A percentile compares a stretch with the other conserved stretches of the same genome.
phyloP scores from a whole-genome alignment of 176 grass and related monocot genomes.

The Phragmites australis region DNA sequence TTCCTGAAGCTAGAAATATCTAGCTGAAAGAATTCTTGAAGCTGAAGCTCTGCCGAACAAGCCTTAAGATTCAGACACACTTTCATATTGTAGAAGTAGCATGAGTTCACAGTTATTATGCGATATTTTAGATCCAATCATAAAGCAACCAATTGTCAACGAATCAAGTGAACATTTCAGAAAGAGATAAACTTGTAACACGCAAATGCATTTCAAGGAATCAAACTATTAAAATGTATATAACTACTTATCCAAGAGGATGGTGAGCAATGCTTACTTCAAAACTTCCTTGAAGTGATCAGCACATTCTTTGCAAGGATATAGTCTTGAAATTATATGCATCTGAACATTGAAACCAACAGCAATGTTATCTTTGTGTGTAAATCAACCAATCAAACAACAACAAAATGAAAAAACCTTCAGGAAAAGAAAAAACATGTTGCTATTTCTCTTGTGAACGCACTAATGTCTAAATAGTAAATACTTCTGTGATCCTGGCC shows the following conservation, averaged over 20 bases:
- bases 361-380: constrained; percentile 32
- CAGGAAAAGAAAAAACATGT: background rate
- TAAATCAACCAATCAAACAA: constrained; percentile 4
- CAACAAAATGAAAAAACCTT: background rate
- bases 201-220: background rate
- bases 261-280: constrained; percentile 67
- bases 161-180: background rate
- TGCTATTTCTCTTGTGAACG: background rate
- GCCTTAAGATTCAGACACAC: background rate
- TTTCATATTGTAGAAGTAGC: constrained; percentile 4
- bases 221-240: constrained; percentile 8
- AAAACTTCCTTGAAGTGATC: constrained; percentile 95
- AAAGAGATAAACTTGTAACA: background rate
- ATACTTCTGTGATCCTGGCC: background rate
- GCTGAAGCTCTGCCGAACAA: too few relatives aligned
- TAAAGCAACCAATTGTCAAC: background rate
- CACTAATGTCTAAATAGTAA: background rate
- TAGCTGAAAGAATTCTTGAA: too few relatives aligned
- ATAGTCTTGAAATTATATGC: constrained; percentile 81
- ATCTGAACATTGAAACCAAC: constrained; percentile 57
- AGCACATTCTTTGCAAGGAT: constrained; percentile 95
- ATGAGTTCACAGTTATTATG: background rate
- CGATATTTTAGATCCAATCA: background rate
- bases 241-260: background rate
- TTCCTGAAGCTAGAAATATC: too few relatives aligned